Base-by-base conservation (phyloP, 768 basidiomycete species). In the Boletus sensibilis region DNA sequence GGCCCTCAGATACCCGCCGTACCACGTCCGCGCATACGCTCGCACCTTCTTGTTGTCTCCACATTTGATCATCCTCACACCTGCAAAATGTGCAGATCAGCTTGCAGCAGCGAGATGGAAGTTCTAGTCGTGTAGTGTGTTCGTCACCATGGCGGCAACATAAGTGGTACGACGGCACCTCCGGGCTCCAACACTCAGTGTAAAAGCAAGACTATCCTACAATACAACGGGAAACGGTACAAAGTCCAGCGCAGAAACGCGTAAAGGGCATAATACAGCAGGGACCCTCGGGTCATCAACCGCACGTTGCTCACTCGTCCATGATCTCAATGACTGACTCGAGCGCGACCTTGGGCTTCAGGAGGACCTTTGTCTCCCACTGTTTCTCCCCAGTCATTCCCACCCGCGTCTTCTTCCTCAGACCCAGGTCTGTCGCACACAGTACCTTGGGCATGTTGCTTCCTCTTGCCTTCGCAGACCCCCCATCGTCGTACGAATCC, bases 341-440 rank as follows among this genome's bases (percentile, higher is more conserved):
- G 27, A 76, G 65, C 5, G 73, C 75, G 13, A 76, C 72, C 63
- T 75, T 75, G 27, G 74, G 73, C 52, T 72, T 75, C 14, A 75
- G 63, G 39, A 76, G n/a, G 31, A 71, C 59, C 60, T 64, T 75
- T 9, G 59, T 64, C 35, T 70, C 74, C 70, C 65, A 67, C 53
- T 61, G 66, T 39, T 61, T 65, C 18, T 73, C 66, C 23, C 67
- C 64, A 18, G 60, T 63, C 64, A 29, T 64, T 16, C 43, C 61
- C 11, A 66, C 29, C 23, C 61, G 68, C 47, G 66, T 64, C 57
- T 60, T 65, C 58, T 74, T 70, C 50, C 69, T 63, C 35, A 75
- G 57, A 29, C 75, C 75, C n/a, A 75, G 57, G 35, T 76, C 75
- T 3, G 72, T 76, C 16, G 74, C 70, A 52, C 73, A 73, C 20